These are phyloP conservation scores for Aspergillus hiratsukae DNA, from an alignment of 2,329 filamentous ascomycete genomes.

Conservation along the genomic window DNA sequence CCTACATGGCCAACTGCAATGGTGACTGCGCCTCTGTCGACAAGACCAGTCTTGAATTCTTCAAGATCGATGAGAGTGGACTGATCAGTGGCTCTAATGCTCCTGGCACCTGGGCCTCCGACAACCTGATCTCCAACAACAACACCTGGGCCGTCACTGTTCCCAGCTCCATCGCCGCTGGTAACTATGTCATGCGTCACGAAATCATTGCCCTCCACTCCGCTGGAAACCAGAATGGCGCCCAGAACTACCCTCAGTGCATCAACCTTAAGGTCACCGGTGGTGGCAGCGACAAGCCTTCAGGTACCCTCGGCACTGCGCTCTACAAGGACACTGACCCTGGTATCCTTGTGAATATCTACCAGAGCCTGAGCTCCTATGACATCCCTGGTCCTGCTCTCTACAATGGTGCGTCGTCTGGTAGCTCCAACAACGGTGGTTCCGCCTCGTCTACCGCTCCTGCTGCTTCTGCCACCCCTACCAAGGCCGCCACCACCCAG, in stretches of 20 bases:
- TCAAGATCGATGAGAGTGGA: slow-evolving; percentile 60
- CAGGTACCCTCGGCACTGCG: slow-evolving; percentile 48
- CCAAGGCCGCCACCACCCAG: slow-evolving; percentile 4
- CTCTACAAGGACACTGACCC: slow-evolving; percentile 56
- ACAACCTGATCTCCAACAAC: slow-evolving; percentile 50
- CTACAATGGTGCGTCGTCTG: slow-evolving; percentile 23
- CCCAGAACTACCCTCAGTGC: slow-evolving; percentile 56
- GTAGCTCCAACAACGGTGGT: slow-evolving; percentile 12
- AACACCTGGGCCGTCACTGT: slow-evolving; percentile 49
- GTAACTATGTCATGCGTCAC: slow-evolving; percentile 53
- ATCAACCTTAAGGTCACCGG: slow-evolving; percentile 59
- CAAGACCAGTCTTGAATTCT: slow-evolving; percentile 53
- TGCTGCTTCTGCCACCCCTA: slow-evolving; percentile 5
- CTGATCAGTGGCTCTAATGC: slow-evolving; percentile 42
- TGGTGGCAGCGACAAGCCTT: slow-evolving; percentile 45
- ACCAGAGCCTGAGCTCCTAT: slow-evolving; percentile 46
- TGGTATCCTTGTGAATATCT: slow-evolving; percentile 59
- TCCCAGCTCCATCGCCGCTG: slow-evolving; percentile 43
- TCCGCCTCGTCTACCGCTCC: slow-evolving; percentile 9
- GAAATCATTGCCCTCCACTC: slow-evolving; percentile 54
- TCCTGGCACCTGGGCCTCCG: slow-evolving; percentile 53
- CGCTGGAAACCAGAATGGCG: slow-evolving; percentile 41
- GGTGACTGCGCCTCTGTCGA: slow-evolving; percentile 54
- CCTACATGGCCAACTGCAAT: slow-evolving; percentile 59
- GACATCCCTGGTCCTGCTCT: slow-evolving; percentile 49